Evolutionary conservation across 2,329 filamentous ascomycete species (phyloP), one percentile per base, ranked within the genome.

Genomic region (Ceratocystis alfenasii): DNA sequence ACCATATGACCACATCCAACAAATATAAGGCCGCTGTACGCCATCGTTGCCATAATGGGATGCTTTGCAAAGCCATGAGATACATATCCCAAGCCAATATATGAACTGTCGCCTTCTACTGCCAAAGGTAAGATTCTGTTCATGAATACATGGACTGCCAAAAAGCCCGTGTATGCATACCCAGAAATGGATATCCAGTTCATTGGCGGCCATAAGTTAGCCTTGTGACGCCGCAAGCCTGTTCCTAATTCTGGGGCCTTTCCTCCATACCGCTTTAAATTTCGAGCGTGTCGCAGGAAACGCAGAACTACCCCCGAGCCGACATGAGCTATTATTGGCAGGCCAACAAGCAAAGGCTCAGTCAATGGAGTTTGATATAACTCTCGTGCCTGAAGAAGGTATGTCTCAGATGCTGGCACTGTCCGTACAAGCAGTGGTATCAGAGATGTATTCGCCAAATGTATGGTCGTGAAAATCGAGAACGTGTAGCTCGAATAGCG

Each of bases 401-500:
- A 95, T 62, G 85, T 86, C 73, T 96, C 92, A 68, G 88, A 88
- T 64, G 85, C 82, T 7, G 87, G 78, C 5, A 94, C 83, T 59
- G 88, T 90, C 66, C 81, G 83, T 50, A 88, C 90, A 62, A 86
- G 71, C 46, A 94, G 83, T 0, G 90, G 91, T 69, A 95, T 87
- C 55, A 95, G 74, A 6, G 89, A 89, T 44, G 90, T 93, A 71
- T 92, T 95, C 71, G 86, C 81, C 69, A 94, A 79, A 77, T 95
- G 91, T 66, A 94, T 80, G 36, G 84, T 80, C 44, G 87, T 81
- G 77, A 93, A 95, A 70, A 89, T 77, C 69, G 84, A 84, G 72
- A 90, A 92, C 69, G 88, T 85, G 77, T 96, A 95, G 70, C 88
- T 90, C 0, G 90, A 94, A 79, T 95, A 96, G 74, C 85, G 87